Base-by-base conservation (phyloP, 768 basidiomycete species). In the Astraeus odoratus region DNA sequence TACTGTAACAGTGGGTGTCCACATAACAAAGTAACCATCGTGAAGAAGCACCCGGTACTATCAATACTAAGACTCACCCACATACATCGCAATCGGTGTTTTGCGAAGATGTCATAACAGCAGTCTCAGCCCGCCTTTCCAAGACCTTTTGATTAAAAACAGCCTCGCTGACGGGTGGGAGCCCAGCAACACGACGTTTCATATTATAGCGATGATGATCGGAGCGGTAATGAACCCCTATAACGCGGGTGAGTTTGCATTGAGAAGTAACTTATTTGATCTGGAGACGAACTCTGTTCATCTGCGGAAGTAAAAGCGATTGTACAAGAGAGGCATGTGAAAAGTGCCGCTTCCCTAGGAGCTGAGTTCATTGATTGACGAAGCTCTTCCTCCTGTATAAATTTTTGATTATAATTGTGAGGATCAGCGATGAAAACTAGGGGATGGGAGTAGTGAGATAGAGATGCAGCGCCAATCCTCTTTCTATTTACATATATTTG, bases 151-250 rank as follows among this genome's bases (percentile, higher is more conserved):
- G 78, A 55, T 93, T 84, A 68, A 97, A 99, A 1, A 83, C 54
- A 6, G 73, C 66, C 0, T 74, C 77, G 47, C 80, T 82, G 56
- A 99, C 80, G 2, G 95, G 93, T 8, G 90, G 86, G 2, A 99
- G 75, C 5, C 77, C 80, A 2, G 95, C 94, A 15, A 98, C 87
- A 23, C 92, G 81, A 52, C 94, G 86, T 72, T 95, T 95, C 82
- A 97, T 91, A 60, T 99, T 99, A 68, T 99, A 99, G 43, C 93
- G 75, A 69, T 99, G 96, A 64, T 88, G 86, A 65, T 99, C 96
- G 20, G 90, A 89, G 51, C 81, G 80, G 65, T 95, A 97, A 61
- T 99, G 96, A 0, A 70, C 67, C 48, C 95, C 87, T 90, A 27
- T 26, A 29, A 3, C 13, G 20, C 7, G 54, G 12, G 54, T 22